Evolutionary conservation across 768 basidiomycete genomes (phyloP).

Genomic region (Sporobolomyces roseus): DNA sequence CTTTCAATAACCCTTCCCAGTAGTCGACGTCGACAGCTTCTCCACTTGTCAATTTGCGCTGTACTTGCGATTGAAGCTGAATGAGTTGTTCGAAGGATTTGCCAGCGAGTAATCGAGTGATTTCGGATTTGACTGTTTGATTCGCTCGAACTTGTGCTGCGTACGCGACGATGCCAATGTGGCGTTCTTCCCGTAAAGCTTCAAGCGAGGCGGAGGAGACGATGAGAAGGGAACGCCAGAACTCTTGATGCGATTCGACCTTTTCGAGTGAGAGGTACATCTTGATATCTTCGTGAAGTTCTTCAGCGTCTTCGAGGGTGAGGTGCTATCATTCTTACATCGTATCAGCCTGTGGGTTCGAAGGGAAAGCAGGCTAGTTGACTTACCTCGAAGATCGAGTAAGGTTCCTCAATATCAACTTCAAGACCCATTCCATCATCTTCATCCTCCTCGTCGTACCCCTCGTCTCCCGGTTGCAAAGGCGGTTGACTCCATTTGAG

Average conservation of each 20-base stretch:
- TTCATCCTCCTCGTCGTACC: slow-evolving; percentile 62
- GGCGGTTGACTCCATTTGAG: slow-evolving; percentile 74
- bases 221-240: slow-evolving; percentile 99
- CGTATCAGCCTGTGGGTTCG: too few relatives aligned
- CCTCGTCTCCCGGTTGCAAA: slow-evolving; percentile 48
- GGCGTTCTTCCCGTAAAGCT: slow-evolving; percentile 60
- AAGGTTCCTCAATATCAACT: slow-evolving; percentile 97
- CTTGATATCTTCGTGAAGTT: slow-evolving; percentile 90
- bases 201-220: slow-evolving; percentile 89
- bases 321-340: slow-evolving; percentile 60
- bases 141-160: slow-evolving; percentile 45
- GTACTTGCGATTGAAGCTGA: slow-evolving; percentile 76
- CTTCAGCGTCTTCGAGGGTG: slow-evolving; percentile 78
- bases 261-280: slow-evolving; percentile 83
- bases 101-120: slow-evolving; percentile 71
- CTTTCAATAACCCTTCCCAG: slow-evolving; percentile 90
- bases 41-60: slow-evolving; percentile 79
- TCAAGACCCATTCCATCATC: slow-evolving; percentile 83
- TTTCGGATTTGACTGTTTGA: slow-evolving; percentile 69
- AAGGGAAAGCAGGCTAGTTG: neutral
- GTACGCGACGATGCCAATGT: slow-evolving; percentile 45
- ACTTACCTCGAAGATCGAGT: slow-evolving; percentile 90
- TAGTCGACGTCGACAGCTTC: slow-evolving; percentile 97
- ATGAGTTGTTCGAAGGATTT: slow-evolving; percentile 82
- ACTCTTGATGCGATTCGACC: slow-evolving; percentile 79